These are phyloP conservation scores for Talaromyces stipitatus DNA, from an alignment of 495 filamentous ascomycete genomes.

Conservation along the genomic window DNA sequence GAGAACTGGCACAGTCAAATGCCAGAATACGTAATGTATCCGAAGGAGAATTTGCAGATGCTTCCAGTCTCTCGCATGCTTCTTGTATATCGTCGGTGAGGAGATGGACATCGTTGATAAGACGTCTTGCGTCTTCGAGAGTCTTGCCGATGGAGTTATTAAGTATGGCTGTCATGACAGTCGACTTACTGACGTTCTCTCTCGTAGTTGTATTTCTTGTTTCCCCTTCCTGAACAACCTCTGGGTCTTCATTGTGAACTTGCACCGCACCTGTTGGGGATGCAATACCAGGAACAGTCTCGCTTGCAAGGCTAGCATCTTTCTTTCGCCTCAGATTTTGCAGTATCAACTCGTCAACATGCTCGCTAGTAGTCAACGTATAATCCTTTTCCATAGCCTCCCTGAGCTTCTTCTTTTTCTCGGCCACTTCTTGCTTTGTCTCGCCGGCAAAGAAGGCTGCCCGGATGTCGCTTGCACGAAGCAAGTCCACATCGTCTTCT, in stretches of 20 bases:
- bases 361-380: neutral
- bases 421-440: constrained; percentile 16
- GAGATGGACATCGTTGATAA: neutral
- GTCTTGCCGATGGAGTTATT: neutral
- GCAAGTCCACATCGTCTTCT: constrained; percentile 32
- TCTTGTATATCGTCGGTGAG: neutral
- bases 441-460: constrained; percentile 27
- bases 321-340: neutral
- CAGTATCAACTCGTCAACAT: neutral
- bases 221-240: no score
- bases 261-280: neutral
- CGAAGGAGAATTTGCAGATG: constrained; percentile 16
- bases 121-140: neutral
- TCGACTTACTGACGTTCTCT: neutral
- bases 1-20: constrained; percentile 58
- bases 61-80: neutral
- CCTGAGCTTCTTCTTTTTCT: constrained; percentile 16
- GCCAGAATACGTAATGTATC: constrained; percentile 64
- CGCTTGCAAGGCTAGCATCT: neutral
- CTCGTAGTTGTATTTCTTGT: no score
- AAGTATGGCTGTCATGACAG: neutral
- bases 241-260: no score
- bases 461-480: constrained; percentile 44
- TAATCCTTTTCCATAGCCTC: constrained; percentile 24
- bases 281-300: neutral